Evolutionary conservation across 2,329 filamentous ascomycete species (phyloP), one percentile per base, ranked within the genome.

Genomic region (Talaromyces pinophilus): DNA sequence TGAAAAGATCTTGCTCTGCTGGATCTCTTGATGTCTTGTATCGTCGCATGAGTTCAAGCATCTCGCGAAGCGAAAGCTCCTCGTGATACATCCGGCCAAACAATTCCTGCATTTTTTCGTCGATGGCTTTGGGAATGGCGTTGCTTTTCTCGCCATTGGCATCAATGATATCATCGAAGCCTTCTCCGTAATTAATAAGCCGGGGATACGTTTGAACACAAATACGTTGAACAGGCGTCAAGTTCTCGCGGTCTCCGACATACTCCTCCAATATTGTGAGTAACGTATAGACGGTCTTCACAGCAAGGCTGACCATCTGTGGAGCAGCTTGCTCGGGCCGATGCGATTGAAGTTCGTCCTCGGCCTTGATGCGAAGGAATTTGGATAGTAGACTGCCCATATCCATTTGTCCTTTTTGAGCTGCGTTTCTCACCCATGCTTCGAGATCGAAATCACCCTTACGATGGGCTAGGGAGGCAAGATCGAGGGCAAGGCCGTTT

Each of bases 11-110:
- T 76, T 98, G 95, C 68, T 97, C 92, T 17, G 90, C 82, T 1
- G 92, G 86, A 67, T 95, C 91, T 59, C 88, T 87, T 0, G 96
- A 98, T 65, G 88, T 88, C 77, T 99, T 98, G 81, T 97, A 96
- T 65, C 87, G 86, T 69, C 92, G 89, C 73, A 99, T 86, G 46
- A 92, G 87, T 68, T 91, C 89, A 62, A 99, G 90, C 70, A 99
- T 91, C 64, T 92, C 88, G 64, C 92, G 88, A 19, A 97, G 91
- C 69, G 94, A 90, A 22, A 93, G 88, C 71, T 97, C 92, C 70
- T 92, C 90, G 70, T 92, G 91, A 76, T 99, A 99, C 93, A 99
- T 98, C 74, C 92, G 92, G 79, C 97, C 97, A 78, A 97, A 99
- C 69, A 97, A 90, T 71, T 97, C 92, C 74, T 98, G 93, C 95